Base-by-base conservation (phyloP, 345 rosid genomes). In the Salix koriyanagi region DNA sequence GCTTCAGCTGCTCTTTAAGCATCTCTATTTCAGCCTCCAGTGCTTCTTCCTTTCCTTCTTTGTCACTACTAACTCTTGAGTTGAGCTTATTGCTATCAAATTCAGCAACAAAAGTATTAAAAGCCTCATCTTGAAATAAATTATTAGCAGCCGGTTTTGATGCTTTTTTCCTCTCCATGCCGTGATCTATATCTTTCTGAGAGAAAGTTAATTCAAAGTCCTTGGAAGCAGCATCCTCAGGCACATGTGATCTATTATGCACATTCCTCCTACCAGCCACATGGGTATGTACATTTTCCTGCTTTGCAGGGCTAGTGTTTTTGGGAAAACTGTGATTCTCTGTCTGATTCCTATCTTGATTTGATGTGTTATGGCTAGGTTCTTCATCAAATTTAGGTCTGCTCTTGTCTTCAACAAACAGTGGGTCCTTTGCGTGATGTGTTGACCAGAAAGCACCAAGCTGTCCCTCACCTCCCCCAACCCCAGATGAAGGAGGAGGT, bases 361-460 rank as follows among this genome's bases (percentile, higher is more conserved):
- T 85, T 73, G 84, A 56, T 36, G 84, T 65, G 77, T 71, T 83
- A 81, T 82, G 73, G 81, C 78, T 81, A 52, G 83, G 78, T 75
- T 89, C 94, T 79, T 91, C 94, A 80, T 94, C 97, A 79, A 84
- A 87, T 58, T 86, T 86, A 71, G 94, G 88, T 76, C 77, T 70
- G 79, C 69, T 82, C 67, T 81, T 84, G 25, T 91, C 91, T 82
- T 90, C 96, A 69, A 75, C 77, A 79, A 79, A 41, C 75, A 80
- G 75, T 3, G 97, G 84, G 56, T 84, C 84, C 75, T 84, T 83
- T 15, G 97, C 99, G 54, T 92, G 96, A 77, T 86, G 93, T 65
- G 91, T 90, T 34, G 96, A 87, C 99, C 99, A 96, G 83, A 96
- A 96, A 80, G 94, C 96, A 78, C 99, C 99, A 26, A 91, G 89